These are phyloP conservation scores for Daldinia eschscholtzii DNA, from an alignment of 2,329 filamentous ascomycete species.

Conservation along the genomic window DNA sequence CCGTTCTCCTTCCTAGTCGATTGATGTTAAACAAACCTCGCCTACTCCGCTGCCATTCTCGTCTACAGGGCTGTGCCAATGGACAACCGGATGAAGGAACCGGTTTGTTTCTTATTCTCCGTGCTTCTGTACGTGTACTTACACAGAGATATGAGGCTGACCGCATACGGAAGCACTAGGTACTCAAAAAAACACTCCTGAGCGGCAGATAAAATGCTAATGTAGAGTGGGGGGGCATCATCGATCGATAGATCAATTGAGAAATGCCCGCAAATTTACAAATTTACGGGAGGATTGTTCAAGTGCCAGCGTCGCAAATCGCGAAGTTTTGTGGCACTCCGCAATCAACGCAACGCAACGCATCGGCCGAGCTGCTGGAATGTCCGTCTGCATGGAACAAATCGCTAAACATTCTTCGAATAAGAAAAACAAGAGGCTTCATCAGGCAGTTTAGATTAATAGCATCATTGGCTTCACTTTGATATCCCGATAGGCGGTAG, in stretches of 20 bases:
- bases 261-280: conserved; percentile 38
- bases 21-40: conserved; percentile 36
- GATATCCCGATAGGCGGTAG: conserved; percentile 3
- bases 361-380: conserved; percentile 34
- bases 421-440: conserved; percentile 22
- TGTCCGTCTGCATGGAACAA: conserved; percentile 38
- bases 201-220: neutral
- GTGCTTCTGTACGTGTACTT: conserved; percentile 27
- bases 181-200: neutral
- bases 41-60: conserved; percentile 36
- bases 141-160: conserved; percentile 36
- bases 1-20: conserved; percentile 11
- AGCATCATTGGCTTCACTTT: neutral
- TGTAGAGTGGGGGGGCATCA: conserved; percentile 17
- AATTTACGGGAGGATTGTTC: conserved; percentile 36
- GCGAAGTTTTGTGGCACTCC: conserved; percentile 32
- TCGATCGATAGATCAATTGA: conserved; percentile 24
- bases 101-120: conserved; percentile 12
- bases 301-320: conserved; percentile 39
- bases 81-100: conserved; percentile 18
- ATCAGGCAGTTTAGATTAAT: conserved; percentile 30
- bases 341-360: conserved; percentile 10
- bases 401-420: conserved; percentile 36
- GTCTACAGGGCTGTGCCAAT: conserved; percentile 31
- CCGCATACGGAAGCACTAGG: conserved; percentile 27